Conservation (phyloP, 176 grass and related monocot genomes). For the Miscanthus lutarioriparius region DNA sequence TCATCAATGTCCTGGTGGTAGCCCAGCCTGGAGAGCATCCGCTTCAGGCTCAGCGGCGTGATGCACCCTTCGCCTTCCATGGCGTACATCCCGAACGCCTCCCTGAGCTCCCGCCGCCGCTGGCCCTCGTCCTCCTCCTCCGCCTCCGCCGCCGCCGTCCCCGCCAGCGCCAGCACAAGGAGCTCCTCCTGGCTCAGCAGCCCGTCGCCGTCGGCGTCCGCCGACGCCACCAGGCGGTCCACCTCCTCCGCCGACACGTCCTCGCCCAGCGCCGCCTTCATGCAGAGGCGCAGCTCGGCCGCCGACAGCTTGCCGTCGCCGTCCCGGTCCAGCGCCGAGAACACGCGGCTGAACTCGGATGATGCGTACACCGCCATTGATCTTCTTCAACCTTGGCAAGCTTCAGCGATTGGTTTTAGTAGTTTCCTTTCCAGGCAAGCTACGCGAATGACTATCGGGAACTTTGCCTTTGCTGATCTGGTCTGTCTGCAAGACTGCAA, state of each 20-base stretch:
- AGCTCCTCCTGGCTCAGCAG: slow-evolving; percentile 26
- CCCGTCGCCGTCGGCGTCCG: slow-evolving; percentile 3
- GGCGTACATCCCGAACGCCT: slow-evolving; percentile 42
- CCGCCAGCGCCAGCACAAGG: background rate
- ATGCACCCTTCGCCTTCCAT: slow-evolving; percentile 37
- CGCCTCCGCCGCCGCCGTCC: background rate
- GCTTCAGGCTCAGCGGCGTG: slow-evolving; percentile 44
- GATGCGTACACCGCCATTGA: background rate
- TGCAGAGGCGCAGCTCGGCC: slow-evolving; percentile 15
- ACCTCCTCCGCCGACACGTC: slow-evolving; percentile 11
- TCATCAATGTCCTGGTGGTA: slow-evolving; percentile 30
- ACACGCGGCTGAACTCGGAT: slow-evolving; percentile 15
- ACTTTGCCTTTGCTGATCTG: background rate
- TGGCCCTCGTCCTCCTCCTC: too few species aligned
- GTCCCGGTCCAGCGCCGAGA: slow-evolving; percentile 20
- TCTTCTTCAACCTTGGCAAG: background rate
- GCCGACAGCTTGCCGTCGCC: slow-evolving; percentile 29
- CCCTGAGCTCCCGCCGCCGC: background rate
- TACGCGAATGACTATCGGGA: background rate
- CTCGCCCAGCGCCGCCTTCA: slow-evolving; percentile 29
- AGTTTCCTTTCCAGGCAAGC: background rate
- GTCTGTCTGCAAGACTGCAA: background rate
- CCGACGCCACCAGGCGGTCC: background rate
- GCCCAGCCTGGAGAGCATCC: slow-evolving; percentile 30
- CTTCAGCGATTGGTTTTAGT: background rate